phyloP scores from a whole-genome alignment of 2,329 filamentous ascomycete species.

The Lachnellula willkommii region DNA sequence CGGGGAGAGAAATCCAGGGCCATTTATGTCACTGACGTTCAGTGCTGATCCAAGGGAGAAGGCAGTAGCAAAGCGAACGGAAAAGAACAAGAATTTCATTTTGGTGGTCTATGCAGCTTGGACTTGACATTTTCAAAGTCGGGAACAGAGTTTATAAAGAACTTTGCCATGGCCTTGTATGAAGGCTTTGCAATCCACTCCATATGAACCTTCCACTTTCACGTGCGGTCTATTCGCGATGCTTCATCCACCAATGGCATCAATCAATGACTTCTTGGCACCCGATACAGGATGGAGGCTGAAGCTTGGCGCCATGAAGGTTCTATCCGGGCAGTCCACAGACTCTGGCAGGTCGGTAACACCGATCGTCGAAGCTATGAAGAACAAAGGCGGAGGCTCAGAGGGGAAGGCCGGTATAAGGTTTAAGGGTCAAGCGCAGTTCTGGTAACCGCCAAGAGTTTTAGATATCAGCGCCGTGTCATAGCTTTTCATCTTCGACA shows the following conservation, averaged over 20 bases:
- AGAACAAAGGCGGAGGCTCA: too few relatives aligned
- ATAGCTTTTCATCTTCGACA: too few relatives aligned
- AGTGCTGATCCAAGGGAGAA: conserved; percentile 22
- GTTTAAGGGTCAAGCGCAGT: too few relatives aligned
- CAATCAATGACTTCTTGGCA: not conserved
- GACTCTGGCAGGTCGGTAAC: not conserved
- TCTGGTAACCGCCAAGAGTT: too few relatives aligned
- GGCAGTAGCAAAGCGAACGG: not conserved
- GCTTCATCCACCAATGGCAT: not conserved
- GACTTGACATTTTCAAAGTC: not conserved
- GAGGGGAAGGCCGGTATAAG: not conserved
- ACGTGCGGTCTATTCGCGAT: not conserved
- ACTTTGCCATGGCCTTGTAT: not conserved
- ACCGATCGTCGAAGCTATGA: not conserved
- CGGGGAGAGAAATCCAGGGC: conserved; percentile 57
- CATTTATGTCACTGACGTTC: conserved; percentile 60
- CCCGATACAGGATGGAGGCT: not conserved
- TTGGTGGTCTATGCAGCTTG: not conserved
- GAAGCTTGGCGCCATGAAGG: not conserved
- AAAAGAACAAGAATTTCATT: not conserved
- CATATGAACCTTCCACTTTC: not conserved
- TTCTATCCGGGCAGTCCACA: not conserved
- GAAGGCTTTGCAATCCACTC: not conserved
- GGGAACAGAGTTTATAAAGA: not conserved
- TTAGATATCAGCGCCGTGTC: too few relatives aligned